phyloP scores from a whole-genome alignment of 306 rosid genomes.

The Ceratonia siliqua region DNA sequence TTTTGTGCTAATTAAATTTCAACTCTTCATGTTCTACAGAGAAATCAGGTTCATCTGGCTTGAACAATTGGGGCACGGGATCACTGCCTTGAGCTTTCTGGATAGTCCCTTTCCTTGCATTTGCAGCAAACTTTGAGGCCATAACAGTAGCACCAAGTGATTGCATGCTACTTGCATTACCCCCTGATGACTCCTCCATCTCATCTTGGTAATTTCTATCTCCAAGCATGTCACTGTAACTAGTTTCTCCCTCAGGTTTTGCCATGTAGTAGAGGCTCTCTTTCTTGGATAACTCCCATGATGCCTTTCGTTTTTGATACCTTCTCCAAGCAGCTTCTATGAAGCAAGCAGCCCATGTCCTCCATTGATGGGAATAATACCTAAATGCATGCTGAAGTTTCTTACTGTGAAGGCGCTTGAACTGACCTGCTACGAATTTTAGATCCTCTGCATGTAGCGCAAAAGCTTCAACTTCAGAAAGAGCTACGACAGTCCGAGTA shows the following conservation, averaged over 20 bases:
- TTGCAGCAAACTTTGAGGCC: constrained; percentile 84
- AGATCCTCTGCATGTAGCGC: constrained; percentile 83
- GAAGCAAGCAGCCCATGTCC: constrained; percentile 83
- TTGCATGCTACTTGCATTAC: constrained; percentile 21
- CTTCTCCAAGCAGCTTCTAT: constrained; percentile 83
- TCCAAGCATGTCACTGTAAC: constrained; percentile 30
- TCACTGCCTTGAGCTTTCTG: constrained; percentile 44
- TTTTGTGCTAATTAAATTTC: constrained; percentile 44
- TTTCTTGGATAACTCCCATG: constrained; percentile 52
- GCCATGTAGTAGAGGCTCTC: constrained; percentile 53
- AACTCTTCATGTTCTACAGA: constrained; percentile 44
- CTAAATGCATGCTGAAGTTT: constrained; percentile 68
- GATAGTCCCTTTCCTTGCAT: constrained; percentile 55
- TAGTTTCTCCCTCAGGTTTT: constrained; percentile 17
- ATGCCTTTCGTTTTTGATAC: constrained; percentile 56
- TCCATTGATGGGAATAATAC: constrained; percentile 78
- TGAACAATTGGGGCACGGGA: constrained; percentile 73
- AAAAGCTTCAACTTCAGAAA: constrained; percentile 84
- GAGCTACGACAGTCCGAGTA: constrained; percentile 71
- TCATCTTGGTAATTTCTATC: constrained; percentile 33
- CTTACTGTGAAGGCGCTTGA: constrained; percentile 85
- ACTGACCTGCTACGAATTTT: constrained; percentile 74
- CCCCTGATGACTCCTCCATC: constrained; percentile 28
- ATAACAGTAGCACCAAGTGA: constrained; percentile 61
- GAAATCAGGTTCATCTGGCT: constrained; percentile 91